phyloP scores from a whole-genome alignment of 169 alveolate species.

The Plasmodium gonderi region DNA sequence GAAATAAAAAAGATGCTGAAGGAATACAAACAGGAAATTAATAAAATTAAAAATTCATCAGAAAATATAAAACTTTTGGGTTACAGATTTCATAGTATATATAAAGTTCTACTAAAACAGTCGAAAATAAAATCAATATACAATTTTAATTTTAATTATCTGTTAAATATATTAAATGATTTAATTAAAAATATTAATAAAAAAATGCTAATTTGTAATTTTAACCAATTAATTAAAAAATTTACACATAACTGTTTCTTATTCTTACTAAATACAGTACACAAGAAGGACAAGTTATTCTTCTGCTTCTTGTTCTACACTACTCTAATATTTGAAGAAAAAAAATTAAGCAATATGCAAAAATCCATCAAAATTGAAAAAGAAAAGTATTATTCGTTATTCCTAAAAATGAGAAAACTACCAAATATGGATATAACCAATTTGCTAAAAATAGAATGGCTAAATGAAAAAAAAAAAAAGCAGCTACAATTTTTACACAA shows the following conservation, averaged over 20 bases:
- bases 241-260: slow-evolving; percentile 66
- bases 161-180: slow-evolving; percentile 48
- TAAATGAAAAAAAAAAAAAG: slow-evolving; percentile 19
- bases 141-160: slow-evolving; percentile 58
- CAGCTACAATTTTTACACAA: slow-evolving; percentile 31
- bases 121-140: slow-evolving; percentile 14
- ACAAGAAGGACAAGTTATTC: slow-evolving; percentile 35
- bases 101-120: slow-evolving; percentile 38
- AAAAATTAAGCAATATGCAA: neutral
- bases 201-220: slow-evolving; percentile 69
- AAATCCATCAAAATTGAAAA: slow-evolving; percentile 42
- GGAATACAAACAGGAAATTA: slow-evolving; percentile 63
- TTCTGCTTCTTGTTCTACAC: slow-evolving; percentile 52
- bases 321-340: slow-evolving; percentile 57
- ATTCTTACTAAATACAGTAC: slow-evolving; percentile 43
- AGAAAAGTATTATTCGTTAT: slow-evolving; percentile 53
- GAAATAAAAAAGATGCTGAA: slow-evolving; percentile 70
- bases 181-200: slow-evolving; percentile 64
- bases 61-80: slow-evolving; percentile 53
- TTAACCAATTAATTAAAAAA: slow-evolving; percentile 65
- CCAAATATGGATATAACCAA: neutral
- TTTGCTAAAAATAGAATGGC: slow-evolving; percentile 39
- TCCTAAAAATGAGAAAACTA: neutral
- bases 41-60: slow-evolving; percentile 49
- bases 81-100: slow-evolving; percentile 50